phyloP scores from a whole-genome alignment of 257 asterid genomes.

The Solanum stenotomum region DNA sequence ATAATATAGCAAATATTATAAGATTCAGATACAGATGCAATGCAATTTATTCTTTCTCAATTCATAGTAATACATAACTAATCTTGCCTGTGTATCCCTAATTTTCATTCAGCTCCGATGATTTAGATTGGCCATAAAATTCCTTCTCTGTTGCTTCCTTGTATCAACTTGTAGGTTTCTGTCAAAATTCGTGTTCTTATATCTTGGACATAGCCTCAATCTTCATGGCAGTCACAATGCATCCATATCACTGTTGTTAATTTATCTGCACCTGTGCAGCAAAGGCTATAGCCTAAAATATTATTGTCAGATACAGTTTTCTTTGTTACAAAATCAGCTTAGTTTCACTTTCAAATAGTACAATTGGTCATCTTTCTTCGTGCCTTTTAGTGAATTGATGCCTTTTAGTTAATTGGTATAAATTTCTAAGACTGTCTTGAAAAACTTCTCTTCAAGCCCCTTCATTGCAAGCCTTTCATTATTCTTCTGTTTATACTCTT shows the following conservation, averaged over 20 bases:
- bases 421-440: not conserved
- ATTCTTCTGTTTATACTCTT: not conserved
- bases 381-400: not conserved
- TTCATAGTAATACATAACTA: not conserved
- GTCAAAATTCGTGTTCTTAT: not conserved
- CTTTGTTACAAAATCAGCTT: not conserved
- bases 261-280: not conserved
- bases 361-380: not conserved
- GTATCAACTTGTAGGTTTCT: not conserved
- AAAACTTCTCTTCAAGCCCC: not conserved
- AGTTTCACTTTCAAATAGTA: not conserved
- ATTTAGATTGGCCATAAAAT: not conserved
- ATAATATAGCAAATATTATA: not conserved
- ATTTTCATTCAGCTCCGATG: not conserved
- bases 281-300: not conserved
- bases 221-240: not conserved
- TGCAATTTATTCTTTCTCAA: not conserved
- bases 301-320: not conserved
- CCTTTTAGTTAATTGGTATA: not conserved
- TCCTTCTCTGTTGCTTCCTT: not conserved
- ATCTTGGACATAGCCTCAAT: not conserved
- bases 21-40: not conserved
- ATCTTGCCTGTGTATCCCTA: not conserved
- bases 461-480: not conserved
- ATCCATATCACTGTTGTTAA: not conserved